phyloP scores from a whole-genome alignment of 371 early-diverging fungal genomes.

The Lichtheimia ramosa region DNA sequence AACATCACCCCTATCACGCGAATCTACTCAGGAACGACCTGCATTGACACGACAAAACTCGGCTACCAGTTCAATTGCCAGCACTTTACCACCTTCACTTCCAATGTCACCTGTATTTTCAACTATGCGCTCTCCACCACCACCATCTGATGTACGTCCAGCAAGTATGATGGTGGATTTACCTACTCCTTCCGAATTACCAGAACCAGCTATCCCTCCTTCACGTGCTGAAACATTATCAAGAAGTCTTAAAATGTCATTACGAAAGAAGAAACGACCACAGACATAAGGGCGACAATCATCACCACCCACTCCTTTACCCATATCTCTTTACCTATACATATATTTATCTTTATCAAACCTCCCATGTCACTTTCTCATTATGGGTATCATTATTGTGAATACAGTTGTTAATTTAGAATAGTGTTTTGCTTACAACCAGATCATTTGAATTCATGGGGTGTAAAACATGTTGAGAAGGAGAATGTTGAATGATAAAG shows the following conservation, averaged over 20 bases:
- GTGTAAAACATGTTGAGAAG: too few relatives aligned
- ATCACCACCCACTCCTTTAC: not conserved
- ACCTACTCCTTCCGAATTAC: slow-evolving; percentile 18
- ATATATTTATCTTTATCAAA: not conserved
- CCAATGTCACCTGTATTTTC: slow-evolving; percentile 18
- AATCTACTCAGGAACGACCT: slow-evolving; percentile 10
- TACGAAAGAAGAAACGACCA: slow-evolving; percentile 40
- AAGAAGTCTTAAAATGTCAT: slow-evolving; percentile 44
- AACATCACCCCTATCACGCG: not conserved
- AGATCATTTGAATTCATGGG: too few relatives aligned
- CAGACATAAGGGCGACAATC: not conserved
- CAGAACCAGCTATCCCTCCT: slow-evolving; percentile 14
- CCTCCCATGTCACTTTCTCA: too few relatives aligned
- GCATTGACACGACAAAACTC: slow-evolving; percentile 22
- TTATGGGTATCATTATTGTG: too few relatives aligned
- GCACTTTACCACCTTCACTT: slow-evolving; percentile 8
- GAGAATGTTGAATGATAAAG: too few relatives aligned
- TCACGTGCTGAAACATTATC: slow-evolving; percentile 49
- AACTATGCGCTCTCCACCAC: slow-evolving; percentile 15
- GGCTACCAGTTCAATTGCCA: not conserved
- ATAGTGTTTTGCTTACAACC: too few relatives aligned
- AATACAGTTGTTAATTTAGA: too few relatives aligned
- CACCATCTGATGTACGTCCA: slow-evolving; percentile 26
- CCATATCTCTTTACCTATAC: not conserved
- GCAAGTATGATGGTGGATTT: slow-evolving; percentile 11